Evolutionary conservation across 2,329 filamentous ascomycete genomes (phyloP).

Genomic region (Boeremia exigua): DNA sequence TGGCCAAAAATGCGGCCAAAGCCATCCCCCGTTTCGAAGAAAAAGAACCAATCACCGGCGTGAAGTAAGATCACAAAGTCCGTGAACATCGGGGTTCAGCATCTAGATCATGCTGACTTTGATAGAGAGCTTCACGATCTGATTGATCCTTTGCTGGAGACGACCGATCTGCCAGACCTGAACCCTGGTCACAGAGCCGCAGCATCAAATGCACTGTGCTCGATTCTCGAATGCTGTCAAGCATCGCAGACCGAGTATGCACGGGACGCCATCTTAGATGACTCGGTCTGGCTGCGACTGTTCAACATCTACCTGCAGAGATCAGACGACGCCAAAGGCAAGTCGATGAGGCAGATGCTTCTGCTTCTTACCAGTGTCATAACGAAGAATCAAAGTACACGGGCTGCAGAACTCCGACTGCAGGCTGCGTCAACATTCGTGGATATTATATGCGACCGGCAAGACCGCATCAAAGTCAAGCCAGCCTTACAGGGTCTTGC

Average conservation of each 20-base stretch:
- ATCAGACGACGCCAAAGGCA: slow-evolving; percentile 53
- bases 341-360: slow-evolving; percentile 56
- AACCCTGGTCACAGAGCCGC: slow-evolving; percentile 51
- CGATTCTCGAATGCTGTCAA: slow-evolving; percentile 50
- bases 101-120: slow-evolving; percentile 24
- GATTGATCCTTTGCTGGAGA: slow-evolving; percentile 40
- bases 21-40: slow-evolving; percentile 34
- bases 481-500: slow-evolving; percentile 72
- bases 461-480: slow-evolving; percentile 69
- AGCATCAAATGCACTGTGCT: slow-evolving; percentile 56
- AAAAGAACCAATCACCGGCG: slow-evolving; percentile 32
- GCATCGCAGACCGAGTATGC: slow-evolving; percentile 37
- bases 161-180: slow-evolving; percentile 40
- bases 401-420: slow-evolving; percentile 33
- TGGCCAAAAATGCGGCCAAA: slow-evolving; percentile 34
- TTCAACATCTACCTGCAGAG: slow-evolving; percentile 52
- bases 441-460: slow-evolving; percentile 65
- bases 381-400: slow-evolving; percentile 30
- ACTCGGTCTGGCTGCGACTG: slow-evolving; percentile 47
- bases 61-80: slow-evolving; percentile 49
- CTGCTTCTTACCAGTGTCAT: slow-evolving; percentile 48
- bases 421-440: slow-evolving; percentile 54
- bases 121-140: slow-evolving; percentile 39
- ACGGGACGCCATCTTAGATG: slow-evolving; percentile 40
- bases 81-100: slow-evolving; percentile 34